Evolutionary conservation across 2,329 filamentous ascomycete species (phyloP).

Genomic region (Fusarium sororula): DNA sequence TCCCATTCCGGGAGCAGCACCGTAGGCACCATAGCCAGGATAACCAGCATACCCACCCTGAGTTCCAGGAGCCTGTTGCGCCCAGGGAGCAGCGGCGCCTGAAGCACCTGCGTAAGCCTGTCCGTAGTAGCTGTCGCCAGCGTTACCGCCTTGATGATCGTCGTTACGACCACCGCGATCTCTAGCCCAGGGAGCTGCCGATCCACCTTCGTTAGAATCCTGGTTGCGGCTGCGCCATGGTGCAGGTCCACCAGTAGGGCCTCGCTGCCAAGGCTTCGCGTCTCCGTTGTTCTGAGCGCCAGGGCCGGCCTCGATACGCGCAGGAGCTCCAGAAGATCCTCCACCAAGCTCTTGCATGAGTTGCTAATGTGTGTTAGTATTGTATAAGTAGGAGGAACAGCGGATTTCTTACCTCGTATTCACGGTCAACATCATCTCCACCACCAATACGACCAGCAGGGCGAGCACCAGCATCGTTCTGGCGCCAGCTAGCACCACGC

Average conservation of each 20-base stretch:
- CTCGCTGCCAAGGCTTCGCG: constrained; percentile 88
- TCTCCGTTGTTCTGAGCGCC: constrained; percentile 65
- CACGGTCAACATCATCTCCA: constrained; percentile 88
- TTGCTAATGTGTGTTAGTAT: constrained; percentile 69
- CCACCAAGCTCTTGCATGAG: constrained; percentile 97
- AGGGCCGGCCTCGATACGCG: constrained; percentile 87
- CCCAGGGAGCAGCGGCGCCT: constrained; percentile 58
- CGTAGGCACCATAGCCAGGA: constrained; percentile 58
- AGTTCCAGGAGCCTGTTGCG: constrained; percentile 62
- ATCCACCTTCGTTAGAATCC: constrained; percentile 59
- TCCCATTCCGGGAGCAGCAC: constrained; percentile 56
- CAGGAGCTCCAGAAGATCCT: constrained; percentile 66
- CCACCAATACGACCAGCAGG: constrained; percentile 74
- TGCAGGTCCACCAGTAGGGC: constrained; percentile 82
- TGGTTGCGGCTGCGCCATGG: constrained; percentile 75
- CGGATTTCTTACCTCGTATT: constrained; percentile 81
- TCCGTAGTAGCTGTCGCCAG: constrained; percentile 44
- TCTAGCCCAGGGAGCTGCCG: constrained; percentile 69
- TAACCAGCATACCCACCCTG: constrained; percentile 67
- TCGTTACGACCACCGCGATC: constrained; percentile 65
- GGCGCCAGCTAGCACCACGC: constrained; percentile 91
- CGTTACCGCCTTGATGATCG: constrained; percentile 47
- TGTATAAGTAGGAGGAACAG: background rate
- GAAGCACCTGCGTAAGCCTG: constrained; percentile 44
- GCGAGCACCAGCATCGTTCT: constrained; percentile 68